Evolutionary conservation across 306 rosid species (phyloP), one percentile per base, ranked within the genome.

Genomic region (Pyrus pyrifolia): DNA sequence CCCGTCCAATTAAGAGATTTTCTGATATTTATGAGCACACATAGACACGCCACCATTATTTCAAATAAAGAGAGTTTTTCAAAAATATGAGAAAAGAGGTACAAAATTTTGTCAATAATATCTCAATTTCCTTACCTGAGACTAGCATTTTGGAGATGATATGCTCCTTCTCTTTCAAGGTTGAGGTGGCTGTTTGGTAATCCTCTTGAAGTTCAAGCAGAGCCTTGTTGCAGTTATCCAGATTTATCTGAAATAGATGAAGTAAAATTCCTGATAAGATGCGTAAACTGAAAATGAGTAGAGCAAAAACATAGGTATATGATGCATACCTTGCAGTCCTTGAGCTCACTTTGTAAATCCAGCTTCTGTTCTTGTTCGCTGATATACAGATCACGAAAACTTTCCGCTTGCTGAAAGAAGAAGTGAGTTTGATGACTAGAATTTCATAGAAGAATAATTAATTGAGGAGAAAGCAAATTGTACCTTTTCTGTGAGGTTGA

Each of bases 361-460:
- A 83, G 79, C 82, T 87, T 94, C 83, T 86, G 89, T 78, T 94
- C 97, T 87, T 90, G 91, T 80, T 94, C 97, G 9, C 79, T 73
- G 57, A 85, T 76, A 83, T 91, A 94, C 23, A 87, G 97, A 82
- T 90, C 94, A 22, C 86, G 91, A 66, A 90, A 91, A 68, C 30
- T 86, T 7, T 88, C 89, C 71, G 83, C 93, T 94, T 94, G 80
- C 98, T 94, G 85, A 73, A 91, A 60, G 71, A 83, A 68, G 72
- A 81, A 78, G 73, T 8, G 67, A 78, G 67, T 67, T 38, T 52
- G 11, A 3, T 22, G 40, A 45, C 35, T 61, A 51, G 27, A 60
- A 73, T 31, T 19, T 51, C 29, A 74, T 57, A 25, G 40, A 80
- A 81, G 53, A 74, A 49, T 7, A 6, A 59, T 13, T 10, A 64